A percentile compares a stretch with the other conserved stretches of the same genome.
Evolutionary conservation across 352 stramenopile genomes (phyloP).

Genomic region (Globisporangium solare): DNA sequence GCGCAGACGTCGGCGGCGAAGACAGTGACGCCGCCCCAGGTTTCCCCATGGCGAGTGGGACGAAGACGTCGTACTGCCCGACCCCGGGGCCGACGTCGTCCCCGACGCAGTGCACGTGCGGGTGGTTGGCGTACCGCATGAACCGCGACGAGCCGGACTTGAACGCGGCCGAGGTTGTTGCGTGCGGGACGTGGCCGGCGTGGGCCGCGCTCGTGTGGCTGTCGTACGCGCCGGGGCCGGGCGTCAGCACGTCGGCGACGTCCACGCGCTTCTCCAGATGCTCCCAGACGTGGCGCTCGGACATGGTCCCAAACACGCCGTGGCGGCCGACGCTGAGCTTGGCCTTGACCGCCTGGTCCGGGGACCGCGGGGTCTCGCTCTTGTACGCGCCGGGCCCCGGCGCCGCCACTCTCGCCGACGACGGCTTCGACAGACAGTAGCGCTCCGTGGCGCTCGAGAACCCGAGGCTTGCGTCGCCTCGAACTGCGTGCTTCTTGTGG

Average conservation of each 20-base stretch:
- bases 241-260: conserved; percentile 33
- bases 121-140: conserved; percentile 31
- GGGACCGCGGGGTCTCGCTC: conserved; percentile 55
- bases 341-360: conserved; percentile 41
- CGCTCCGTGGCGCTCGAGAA: conserved; percentile 68
- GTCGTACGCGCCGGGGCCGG: conserved; percentile 57
- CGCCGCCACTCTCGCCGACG: conserved; percentile 21
- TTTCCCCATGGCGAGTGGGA: conserved; percentile 5
- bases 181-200: conserved; percentile 29
- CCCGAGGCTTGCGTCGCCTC: conserved; percentile 41
- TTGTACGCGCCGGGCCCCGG: conserved; percentile 55
- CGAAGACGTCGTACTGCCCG: conserved; percentile 44
- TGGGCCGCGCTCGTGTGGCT: conserved; percentile 15
- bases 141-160: conserved; percentile 57
- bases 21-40: not conserved
- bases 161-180: conserved; percentile 45
- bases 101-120: conserved; percentile 50
- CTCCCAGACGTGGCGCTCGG: conserved; percentile 68
- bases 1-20: conserved; percentile 7
- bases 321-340: conserved; percentile 55
- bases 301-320: conserved; percentile 70
- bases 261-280: conserved; percentile 39
- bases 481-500: conserved; percentile 14
- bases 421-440: conserved; percentile 41
- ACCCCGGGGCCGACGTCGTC: conserved; percentile 35